These are phyloP conservation scores for Clavispora carvajalis DNA, from an alignment of 805 yeast genomes.

Conservation along the genomic window DNA sequence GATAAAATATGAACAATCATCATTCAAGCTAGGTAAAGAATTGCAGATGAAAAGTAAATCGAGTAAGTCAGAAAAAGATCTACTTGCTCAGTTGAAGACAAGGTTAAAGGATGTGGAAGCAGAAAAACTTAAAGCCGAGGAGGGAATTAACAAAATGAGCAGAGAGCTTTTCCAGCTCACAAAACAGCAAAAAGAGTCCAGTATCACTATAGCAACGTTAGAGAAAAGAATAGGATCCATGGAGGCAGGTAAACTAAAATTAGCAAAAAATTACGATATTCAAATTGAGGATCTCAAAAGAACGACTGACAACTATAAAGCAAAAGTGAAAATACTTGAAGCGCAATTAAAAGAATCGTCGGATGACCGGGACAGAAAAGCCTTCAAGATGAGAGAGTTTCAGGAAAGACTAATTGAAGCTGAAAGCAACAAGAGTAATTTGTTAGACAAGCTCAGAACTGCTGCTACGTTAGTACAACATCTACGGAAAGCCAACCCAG, in stretches of 20 bases:
- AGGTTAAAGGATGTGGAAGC: conserved; percentile 30
- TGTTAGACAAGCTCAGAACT: conserved; percentile 38
- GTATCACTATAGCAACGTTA: conserved; percentile 34
- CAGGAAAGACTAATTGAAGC: conserved; percentile 22
- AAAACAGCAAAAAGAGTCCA: conserved; percentile 51
- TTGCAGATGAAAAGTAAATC: conserved; percentile 27
- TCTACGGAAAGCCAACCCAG: conserved; percentile 19
- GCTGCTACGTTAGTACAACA: conserved; percentile 33
- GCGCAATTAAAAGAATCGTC: conserved; percentile 2
- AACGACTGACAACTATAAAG: conserved; percentile 21
- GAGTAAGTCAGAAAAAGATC: conserved; percentile 19
- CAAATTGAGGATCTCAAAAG: conserved; percentile 17
- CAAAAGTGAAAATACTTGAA: conserved; percentile 14
- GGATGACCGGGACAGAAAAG: not conserved
- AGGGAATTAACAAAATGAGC: conserved; percentile 86
- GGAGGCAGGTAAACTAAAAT: conserved; percentile 30
- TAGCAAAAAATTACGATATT: conserved; percentile 17
- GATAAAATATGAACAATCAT: conserved; percentile 23
- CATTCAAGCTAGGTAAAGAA: conserved; percentile 26
- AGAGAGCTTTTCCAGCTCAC: conserved; percentile 69
- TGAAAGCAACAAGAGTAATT: conserved; percentile 29
- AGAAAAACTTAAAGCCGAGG: conserved; percentile 65
- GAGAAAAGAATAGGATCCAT: conserved; percentile 37
- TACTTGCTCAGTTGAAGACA: conserved; percentile 22
- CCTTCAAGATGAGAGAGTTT: conserved; percentile 12